Conservation (phyloP, 257 asterid species). For the Nicotiana noctiflora region DNA sequence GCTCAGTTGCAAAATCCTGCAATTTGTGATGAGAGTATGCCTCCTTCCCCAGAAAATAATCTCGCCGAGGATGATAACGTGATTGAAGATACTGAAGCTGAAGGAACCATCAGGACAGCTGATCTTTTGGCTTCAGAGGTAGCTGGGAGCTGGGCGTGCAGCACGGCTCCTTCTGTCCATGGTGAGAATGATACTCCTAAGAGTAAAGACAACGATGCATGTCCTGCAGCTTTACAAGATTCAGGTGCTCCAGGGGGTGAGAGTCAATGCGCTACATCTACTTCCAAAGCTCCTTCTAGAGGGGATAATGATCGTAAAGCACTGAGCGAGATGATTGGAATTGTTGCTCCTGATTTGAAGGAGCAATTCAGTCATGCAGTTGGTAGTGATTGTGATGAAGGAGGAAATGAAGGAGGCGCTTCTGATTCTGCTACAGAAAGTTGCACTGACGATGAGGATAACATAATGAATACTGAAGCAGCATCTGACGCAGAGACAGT, state of each 20-base stretch:
- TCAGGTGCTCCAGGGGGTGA: conserved; percentile 58
- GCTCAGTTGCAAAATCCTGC: conserved; percentile 13
- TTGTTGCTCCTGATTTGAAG: conserved; percentile 59
- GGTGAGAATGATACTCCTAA: conserved; percentile 64
- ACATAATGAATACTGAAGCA: conserved; percentile 22
- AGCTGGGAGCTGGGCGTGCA: conserved; percentile 89
- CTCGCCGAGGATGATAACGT: conserved; percentile 6
- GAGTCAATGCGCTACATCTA: conserved; percentile 41
- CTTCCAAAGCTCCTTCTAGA: conserved; percentile 28
- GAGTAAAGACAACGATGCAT: conserved; percentile 31
- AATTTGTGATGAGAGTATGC: neutral
- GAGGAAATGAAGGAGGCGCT: conserved; percentile 32
- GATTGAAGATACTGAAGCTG: conserved; percentile 56
- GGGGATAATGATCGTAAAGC: conserved; percentile 45
- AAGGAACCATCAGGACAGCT: conserved; percentile 49
- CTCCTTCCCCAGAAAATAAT: conserved; percentile 9
- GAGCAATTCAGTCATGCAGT: conserved; percentile 58
- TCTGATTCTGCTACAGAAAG: conserved; percentile 54
- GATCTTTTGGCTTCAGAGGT: conserved; percentile 90
- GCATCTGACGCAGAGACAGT: conserved; percentile 54
- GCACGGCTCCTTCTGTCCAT: conserved; percentile 78
- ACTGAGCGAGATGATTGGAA: conserved; percentile 69
- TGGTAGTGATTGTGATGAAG: conserved; percentile 28
- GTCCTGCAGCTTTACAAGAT: conserved; percentile 35
- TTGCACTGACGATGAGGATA: conserved; percentile 35